A percentile compares a stretch with the other conserved stretches of the same genome.
Conservation (phyloP, 345 rosid species). For the Ceriops decandra region DNA sequence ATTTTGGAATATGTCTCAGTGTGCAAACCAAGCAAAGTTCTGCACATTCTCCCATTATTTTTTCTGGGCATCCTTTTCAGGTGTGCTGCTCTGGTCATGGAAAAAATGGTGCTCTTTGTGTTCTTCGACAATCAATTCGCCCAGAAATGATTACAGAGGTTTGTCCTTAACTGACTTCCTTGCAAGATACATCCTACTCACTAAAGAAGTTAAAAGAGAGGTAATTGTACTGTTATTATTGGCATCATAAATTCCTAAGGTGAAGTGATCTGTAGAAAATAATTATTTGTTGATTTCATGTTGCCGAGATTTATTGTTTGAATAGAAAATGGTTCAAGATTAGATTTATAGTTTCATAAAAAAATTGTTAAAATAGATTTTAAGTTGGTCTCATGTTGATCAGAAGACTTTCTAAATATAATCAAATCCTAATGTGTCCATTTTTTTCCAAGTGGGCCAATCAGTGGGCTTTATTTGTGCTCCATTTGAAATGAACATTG, state of each 20-base stretch:
- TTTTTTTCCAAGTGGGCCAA: too few relatives aligned
- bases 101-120: constrained; percentile 80
- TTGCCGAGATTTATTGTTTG: not conserved
- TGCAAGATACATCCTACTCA: not conserved
- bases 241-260: not conserved
- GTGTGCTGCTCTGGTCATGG: constrained; percentile 99
- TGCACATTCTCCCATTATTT: not conserved
- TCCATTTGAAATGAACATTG: too few relatives aligned
- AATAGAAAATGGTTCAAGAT: too few relatives aligned
- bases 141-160: constrained; percentile 99
- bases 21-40: not conserved
- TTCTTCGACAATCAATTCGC: constrained; percentile 93
- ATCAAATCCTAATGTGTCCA: too few relatives aligned
- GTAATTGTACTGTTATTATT: not conserved
- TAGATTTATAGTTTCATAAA: too few relatives aligned
- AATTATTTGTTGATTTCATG: not conserved
- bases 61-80: constrained; percentile 36
- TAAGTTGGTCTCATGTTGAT: too few relatives aligned
- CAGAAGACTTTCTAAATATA: too few relatives aligned
- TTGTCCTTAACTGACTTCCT: constrained; percentile 10
- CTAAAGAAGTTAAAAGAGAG: not conserved
- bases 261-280: not conserved
- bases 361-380: too few relatives aligned
- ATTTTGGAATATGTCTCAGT: not conserved
- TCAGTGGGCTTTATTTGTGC: too few relatives aligned